These are phyloP conservation scores for Sporothrix sp. DNA, from an alignment of 2,329 filamentous ascomycete genomes.

Conservation along the genomic window DNA sequence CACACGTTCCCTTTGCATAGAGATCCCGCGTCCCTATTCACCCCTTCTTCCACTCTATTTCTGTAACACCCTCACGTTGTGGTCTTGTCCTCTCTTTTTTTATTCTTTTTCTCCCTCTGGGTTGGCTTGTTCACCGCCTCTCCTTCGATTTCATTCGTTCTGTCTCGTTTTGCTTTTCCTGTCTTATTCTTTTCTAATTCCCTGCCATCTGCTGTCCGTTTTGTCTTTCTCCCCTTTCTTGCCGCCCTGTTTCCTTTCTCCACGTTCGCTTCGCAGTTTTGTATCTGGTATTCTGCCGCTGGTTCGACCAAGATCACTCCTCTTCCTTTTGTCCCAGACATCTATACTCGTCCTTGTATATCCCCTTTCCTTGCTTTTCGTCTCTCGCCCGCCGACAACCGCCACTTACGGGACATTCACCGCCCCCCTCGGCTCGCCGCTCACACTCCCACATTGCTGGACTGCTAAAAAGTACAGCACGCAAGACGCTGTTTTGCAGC, in stretches of 20 bases:
- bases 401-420: not conserved
- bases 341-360: no score
- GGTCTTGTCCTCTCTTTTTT: not conserved
- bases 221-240: not conserved
- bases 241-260: not conserved
- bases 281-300: slow-evolving; percentile 8
- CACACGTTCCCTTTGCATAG: slow-evolving; percentile 12
- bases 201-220: no score
- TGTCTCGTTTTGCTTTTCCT: not conserved
- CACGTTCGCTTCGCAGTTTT: not conserved
- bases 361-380: not conserved
- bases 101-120: not conserved
- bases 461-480: no score
- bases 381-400: not conserved
- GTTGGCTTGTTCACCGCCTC: not conserved
- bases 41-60: not conserved
- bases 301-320: slow-evolving; percentile 7
- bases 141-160: not conserved
- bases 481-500: no score
- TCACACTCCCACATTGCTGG: no score
- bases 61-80: not conserved
- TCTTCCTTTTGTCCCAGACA: not conserved
- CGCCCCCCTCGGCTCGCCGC: not conserved
- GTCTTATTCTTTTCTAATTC: not conserved
- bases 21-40: not conserved